Percentiles rank a stretch among this genome's conserved stretches.
These are phyloP conservation scores for Fusarium praegraminearum DNA, from an alignment of 2,329 filamentous ascomycete species.

Conservation along the genomic window DNA sequence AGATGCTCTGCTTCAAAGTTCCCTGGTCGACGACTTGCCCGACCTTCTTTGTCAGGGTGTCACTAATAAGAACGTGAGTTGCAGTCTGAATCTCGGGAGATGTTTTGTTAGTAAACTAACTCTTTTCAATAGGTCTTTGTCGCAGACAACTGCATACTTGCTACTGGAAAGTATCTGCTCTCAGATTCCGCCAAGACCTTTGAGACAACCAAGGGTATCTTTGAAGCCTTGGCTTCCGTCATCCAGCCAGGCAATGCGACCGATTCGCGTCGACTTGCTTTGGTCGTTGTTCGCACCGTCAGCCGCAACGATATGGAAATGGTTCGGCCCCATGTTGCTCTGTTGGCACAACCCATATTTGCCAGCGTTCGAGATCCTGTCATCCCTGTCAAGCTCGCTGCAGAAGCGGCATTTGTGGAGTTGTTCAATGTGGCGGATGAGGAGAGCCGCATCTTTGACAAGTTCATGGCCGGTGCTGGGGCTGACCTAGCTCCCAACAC, in stretches of 20 bases:
- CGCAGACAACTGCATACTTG: slow-evolving; percentile 87
- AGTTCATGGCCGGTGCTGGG: slow-evolving; percentile 80
- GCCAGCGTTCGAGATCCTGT: slow-evolving; percentile 89
- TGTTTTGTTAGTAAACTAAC: background rate
- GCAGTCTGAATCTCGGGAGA: background rate
- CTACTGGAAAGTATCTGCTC: slow-evolving; percentile 90
- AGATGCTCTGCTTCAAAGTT: slow-evolving; percentile 72
- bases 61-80: slow-evolving; percentile 76
- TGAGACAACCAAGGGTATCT: slow-evolving; percentile 81
- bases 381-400: slow-evolving; percentile 94
- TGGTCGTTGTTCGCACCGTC: slow-evolving; percentile 90
- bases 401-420: slow-evolving; percentile 92
- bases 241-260: slow-evolving; percentile 82
- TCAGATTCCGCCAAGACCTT: slow-evolving; percentile 75
- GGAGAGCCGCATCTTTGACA: slow-evolving; percentile 88
- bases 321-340: slow-evolving; percentile 81
- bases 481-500: slow-evolving; percentile 75
- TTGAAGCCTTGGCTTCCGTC: slow-evolving; percentile 79
- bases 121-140: slow-evolving; percentile 73
- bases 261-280: slow-evolving; percentile 85
- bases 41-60: slow-evolving; percentile 85
- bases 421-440: slow-evolving; percentile 92
- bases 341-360: slow-evolving; percentile 88
- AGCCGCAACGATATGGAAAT: slow-evolving; percentile 83
- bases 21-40: slow-evolving; percentile 78